Evolutionary conservation across 1,284 basidiomycete genomes (phyloP).

Genomic region (Microbotryomycetes sp.): DNA sequence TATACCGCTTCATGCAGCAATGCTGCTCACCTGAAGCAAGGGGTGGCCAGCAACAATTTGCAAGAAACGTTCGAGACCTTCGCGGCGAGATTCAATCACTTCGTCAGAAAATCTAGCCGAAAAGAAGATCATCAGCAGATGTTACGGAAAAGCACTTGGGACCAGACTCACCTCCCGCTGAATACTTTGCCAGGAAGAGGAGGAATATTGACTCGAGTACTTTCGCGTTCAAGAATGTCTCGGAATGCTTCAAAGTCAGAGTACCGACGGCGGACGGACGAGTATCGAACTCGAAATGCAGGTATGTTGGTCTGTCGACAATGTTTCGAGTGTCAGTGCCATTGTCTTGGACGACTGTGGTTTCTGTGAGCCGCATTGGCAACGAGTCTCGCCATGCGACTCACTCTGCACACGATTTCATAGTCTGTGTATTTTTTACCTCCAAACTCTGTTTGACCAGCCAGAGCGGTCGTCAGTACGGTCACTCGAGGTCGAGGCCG

Average conservation of each 20-base stretch:
- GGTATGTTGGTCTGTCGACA: constrained; percentile 84
- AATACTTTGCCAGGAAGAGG: constrained; percentile 81
- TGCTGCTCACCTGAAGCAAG: constrained; percentile 68
- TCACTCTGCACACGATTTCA: constrained; percentile 92
- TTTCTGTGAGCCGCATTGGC: background rate
- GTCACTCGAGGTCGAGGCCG: constrained; percentile 1
- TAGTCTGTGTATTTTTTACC: constrained; percentile 99
- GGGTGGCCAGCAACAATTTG: constrained; percentile 97
- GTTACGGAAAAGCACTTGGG: background rate
- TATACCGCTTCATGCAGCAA: background rate
- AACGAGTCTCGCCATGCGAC: constrained; percentile 35
- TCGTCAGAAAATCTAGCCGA: constrained; percentile 73
- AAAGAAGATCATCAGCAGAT: background rate
- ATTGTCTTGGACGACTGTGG: background rate
- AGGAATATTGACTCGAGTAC: constrained; percentile 94
- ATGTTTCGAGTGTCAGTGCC: background rate
- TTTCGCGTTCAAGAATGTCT: constrained; percentile 94
- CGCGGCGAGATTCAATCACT: constrained; percentile 84
- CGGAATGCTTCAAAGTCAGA: constrained; percentile 99
- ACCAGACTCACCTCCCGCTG: constrained; percentile 37
- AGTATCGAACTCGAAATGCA: constrained; percentile 94
- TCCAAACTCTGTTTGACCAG: constrained; percentile 61
- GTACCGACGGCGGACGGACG: constrained; percentile 87
- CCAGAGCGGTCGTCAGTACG: background rate
- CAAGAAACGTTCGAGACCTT: constrained; percentile 91